A percentile compares a stretch with the other conserved stretches of the same genome.
phyloP scores from a whole-genome alignment of 441 rosid species.

The Jatropha podagrica region DNA sequence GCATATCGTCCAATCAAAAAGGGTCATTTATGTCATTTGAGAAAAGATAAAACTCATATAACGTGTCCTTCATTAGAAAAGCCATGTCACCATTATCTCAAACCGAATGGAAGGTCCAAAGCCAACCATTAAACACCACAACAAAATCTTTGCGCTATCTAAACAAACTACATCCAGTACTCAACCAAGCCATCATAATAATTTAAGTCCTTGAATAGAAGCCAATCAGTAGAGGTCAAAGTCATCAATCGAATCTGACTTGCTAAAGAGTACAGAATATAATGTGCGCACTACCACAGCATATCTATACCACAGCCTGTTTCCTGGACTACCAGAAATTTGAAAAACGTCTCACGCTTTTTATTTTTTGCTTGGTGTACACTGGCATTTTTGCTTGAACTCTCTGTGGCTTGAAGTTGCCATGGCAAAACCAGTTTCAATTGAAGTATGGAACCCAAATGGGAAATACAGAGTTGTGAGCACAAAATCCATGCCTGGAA shows the following conservation, averaged over 20 bases:
- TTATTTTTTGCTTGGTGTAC: slow-evolving; percentile 16
- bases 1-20: slow-evolving; percentile 2
- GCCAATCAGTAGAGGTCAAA: neutral
- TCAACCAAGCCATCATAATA: neutral
- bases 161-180: slow-evolving; percentile 11
- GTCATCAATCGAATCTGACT: slow-evolving; percentile 17
- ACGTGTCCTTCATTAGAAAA: slow-evolving; percentile 30
- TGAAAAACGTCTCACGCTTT: slow-evolving; percentile 17
- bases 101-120: slow-evolving; percentile 27
- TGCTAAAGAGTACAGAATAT: neutral
- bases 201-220: slow-evolving; percentile 11
- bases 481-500: slow-evolving; percentile 96
- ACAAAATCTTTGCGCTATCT: slow-evolving; percentile 10
- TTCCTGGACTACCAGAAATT: slow-evolving; percentile 24
- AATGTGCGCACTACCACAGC: neutral
- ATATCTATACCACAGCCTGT: neutral
- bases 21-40: slow-evolving; percentile 31
- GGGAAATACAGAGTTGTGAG: slow-evolving; percentile 91
- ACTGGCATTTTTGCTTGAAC: slow-evolving; percentile 4
- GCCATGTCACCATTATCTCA: slow-evolving; percentile 39
- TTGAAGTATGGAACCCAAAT: slow-evolving; percentile 89
- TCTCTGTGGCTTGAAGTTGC: slow-evolving; percentile 10
- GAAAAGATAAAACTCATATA: slow-evolving; percentile 28
- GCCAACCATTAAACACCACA: slow-evolving; percentile 1
- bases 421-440: slow-evolving; percentile 89